Conservation (phyloP, 768 basidiomycete genomes). For the Leccinellum luteum region DNA sequence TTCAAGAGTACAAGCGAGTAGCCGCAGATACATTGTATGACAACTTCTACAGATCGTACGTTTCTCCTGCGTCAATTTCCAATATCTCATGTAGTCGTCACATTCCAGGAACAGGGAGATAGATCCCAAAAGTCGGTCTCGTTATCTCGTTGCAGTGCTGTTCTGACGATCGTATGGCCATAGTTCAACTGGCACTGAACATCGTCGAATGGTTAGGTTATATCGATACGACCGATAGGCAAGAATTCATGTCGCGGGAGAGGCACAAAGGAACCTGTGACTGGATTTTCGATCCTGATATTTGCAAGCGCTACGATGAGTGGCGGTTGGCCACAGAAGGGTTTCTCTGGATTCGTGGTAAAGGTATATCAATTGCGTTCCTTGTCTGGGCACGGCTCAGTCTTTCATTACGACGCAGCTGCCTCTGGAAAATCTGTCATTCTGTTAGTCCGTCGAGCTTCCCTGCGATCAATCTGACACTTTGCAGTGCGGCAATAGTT, state of each 20-base stretch:
- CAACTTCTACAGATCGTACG: conserved; percentile 22
- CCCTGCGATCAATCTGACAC: conserved; percentile 2
- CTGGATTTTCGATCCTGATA: conserved; percentile 22
- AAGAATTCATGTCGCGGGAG: conserved; percentile 26
- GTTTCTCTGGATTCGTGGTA: conserved; percentile 27
- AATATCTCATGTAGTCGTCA: background rate
- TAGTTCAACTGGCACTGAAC: conserved; percentile 23
- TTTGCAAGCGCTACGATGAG: conserved; percentile 17
- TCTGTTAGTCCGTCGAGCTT: conserved; percentile 12
- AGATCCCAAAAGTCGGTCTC: conserved; percentile 24
- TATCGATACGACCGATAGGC: conserved; percentile 23
- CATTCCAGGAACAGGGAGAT: conserved; percentile 14
- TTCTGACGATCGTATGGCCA: conserved; percentile 2
- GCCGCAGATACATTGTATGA: conserved; percentile 16
- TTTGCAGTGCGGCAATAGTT: conserved; percentile 21
- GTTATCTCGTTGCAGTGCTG: background rate
- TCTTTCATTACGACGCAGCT: conserved; percentile 13
- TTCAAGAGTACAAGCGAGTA: conserved; percentile 19
- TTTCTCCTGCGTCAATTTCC: background rate
- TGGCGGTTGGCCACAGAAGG: conserved; percentile 20
- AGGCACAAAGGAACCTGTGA: conserved; percentile 23
- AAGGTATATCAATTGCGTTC: conserved; percentile 8
- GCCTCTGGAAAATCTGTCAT: conserved; percentile 24
- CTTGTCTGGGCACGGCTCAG: background rate
- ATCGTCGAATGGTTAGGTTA: conserved; percentile 24